Evolutionary conservation across 1,284 basidiomycete genomes (phyloP), one percentile per base, ranked within the genome.

Genomic region (Coniophora puteana): DNA sequence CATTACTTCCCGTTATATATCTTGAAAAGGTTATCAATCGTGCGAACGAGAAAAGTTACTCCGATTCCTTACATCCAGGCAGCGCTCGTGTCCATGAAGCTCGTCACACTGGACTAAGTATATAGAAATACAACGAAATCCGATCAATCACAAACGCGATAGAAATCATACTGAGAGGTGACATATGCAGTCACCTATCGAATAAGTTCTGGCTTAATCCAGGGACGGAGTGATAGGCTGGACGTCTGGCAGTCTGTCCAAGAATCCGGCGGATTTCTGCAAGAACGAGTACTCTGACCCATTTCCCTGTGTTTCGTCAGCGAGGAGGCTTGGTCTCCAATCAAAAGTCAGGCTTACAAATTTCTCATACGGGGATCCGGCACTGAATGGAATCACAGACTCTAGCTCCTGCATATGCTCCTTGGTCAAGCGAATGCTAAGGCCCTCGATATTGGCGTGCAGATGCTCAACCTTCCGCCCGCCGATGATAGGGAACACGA

Each of bases 391-490:
- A 8, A 65, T 8, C 7, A 67, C 49, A 16, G 54, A 56, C 45
- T 76, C 74, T 5, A 77, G 43, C 34, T 60, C 61, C 42, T 61
- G 49, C 44, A 78, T 67, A 13, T 77, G 74, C 30, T 68, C 66
- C 3, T 49, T 36, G 7, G 60, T 61, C 22, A 78, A 62, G 2
- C 53, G 45, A 25, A 79, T 62, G 11, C 65, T 56, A 16, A 79
- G 64, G 0, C 71, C 71, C 36, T 74, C 62, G 38, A 78, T 52
- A 51, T 78, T 78, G 10, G 56, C 62, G 14, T 62, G 23, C 1
- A 80, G 32, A 17, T 79, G 72, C 41, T 75, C 69, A 34, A 72
- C 57, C 50, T 76, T 78, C 38, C 76, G 65, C 0, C 72, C 70
- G 1, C 76, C 75, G 14, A 76, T 47, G 32, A 75, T 63, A 0